A percentile compares a stretch with the other conserved stretches of the same genome.
These are phyloP conservation scores for Backusella australiensis DNA, from an alignment of 192 early-diverging fungal species.

Conservation along the genomic window DNA sequence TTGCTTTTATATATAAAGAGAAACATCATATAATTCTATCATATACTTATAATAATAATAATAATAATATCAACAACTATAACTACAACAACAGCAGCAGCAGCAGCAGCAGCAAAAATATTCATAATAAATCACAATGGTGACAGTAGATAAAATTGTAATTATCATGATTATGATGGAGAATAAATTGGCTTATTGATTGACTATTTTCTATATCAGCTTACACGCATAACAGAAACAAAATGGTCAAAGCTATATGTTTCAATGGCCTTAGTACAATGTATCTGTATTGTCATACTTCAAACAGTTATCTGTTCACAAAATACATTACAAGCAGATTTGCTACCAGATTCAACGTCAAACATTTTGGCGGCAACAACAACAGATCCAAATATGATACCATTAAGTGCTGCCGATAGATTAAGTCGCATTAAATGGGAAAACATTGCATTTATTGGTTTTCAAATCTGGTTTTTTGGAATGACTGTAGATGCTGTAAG, in stretches of 20 bases:
- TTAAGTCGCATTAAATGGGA: constrained; percentile 42
- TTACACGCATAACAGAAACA: constrained; percentile 34
- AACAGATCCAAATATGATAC: constrained; percentile 8
- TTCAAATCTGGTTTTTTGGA: constrained; percentile 34
- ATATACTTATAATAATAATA: not conserved
- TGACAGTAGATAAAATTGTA: constrained; percentile 28
- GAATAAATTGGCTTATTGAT: not conserved
- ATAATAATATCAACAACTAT: not conserved
- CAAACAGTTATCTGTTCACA: constrained; percentile 31
- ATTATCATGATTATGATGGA: not conserved
- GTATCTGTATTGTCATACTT: constrained; percentile 30
- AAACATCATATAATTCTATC: not conserved
- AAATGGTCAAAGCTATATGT: constrained; percentile 37
- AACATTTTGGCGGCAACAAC: not conserved
- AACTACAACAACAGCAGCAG: no score
- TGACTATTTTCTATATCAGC: constrained; percentile 17
- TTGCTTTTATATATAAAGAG: not conserved
- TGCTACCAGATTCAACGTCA: not conserved
- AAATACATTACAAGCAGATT: constrained; percentile 22
- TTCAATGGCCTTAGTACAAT: constrained; percentile 26
- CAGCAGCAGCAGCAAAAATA: not conserved
- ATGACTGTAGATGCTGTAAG: constrained; percentile 43
- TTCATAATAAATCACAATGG: constrained; percentile 15
- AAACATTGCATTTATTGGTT: constrained; percentile 39
- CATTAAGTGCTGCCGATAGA: constrained; percentile 19